Evolutionary conservation across 768 basidiomycete species (phyloP).

Genomic region (Thelephora aurantiotincta): DNA sequence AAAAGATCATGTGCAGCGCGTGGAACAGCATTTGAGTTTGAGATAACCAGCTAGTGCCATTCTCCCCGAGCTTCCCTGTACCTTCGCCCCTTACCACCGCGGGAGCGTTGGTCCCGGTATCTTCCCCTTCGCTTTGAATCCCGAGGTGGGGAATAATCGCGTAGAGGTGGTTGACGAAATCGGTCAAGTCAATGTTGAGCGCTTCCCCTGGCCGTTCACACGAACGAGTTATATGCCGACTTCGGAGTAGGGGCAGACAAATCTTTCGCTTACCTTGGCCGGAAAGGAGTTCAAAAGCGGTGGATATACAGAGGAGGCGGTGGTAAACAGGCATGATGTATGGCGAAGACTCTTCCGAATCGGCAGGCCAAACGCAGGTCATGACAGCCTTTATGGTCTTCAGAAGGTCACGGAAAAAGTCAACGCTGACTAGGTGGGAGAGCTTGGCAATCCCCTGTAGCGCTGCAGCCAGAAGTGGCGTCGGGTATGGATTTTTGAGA

Average conservation of each 20-base stretch:
- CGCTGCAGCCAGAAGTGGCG: conserved; percentile 72
- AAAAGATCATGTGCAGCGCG: conserved; percentile 71
- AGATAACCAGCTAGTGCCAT: conserved; percentile 19
- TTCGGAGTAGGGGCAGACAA: neutral
- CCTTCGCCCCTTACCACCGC: conserved; percentile 8
- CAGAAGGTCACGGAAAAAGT: conserved; percentile 96
- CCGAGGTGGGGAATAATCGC: conserved; percentile 65
- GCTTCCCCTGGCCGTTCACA: conserved; percentile 61
- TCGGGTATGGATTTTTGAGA: conserved; percentile 71
- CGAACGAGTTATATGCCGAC: neutral
- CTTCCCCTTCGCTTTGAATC: conserved; percentile 49
- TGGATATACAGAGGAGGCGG: conserved; percentile 76
- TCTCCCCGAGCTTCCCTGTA: neutral
- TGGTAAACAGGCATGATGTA: conserved; percentile 11
- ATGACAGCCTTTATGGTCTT: conserved; percentile 72
- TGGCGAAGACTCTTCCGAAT: conserved; percentile 17
- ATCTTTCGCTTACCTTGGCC: conserved; percentile 62
- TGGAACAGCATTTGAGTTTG: conserved; percentile 72
- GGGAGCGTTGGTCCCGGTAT: conserved; percentile 5
- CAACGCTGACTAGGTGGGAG: conserved; percentile 92
- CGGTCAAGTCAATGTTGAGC: conserved; percentile 88
- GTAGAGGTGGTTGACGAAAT: conserved; percentile 80
- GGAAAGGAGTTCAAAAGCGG: conserved; percentile 93
- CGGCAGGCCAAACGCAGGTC: conserved; percentile 28
- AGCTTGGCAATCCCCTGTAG: conserved; percentile 87